phyloP scores from a whole-genome alignment of 306 rosid genomes.

The Neltuma alba region DNA sequence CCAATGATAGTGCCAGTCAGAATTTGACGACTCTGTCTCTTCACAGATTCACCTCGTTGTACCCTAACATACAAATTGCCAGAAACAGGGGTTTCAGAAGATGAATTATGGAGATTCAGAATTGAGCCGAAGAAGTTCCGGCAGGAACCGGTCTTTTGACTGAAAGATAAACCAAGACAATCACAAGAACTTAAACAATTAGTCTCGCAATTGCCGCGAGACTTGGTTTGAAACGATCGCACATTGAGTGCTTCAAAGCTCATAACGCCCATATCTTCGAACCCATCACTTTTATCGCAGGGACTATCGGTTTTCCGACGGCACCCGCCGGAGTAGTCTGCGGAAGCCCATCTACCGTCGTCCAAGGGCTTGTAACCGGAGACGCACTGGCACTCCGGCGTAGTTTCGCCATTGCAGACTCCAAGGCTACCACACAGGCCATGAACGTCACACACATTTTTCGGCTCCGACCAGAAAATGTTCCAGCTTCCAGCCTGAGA shows the following conservation, averaged over 20 bases:
- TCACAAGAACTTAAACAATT: slow-evolving; percentile 52
- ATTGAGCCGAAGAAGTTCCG: slow-evolving; percentile 49
- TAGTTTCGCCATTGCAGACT: slow-evolving; percentile 37
- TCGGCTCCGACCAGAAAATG: slow-evolving; percentile 71
- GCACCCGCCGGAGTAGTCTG: slow-evolving; percentile 65
- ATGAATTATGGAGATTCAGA: slow-evolving; percentile 56
- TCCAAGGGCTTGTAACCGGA: slow-evolving; percentile 56
- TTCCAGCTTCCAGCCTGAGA: slow-evolving; percentile 54
- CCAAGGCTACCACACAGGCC: slow-evolving; percentile 71
- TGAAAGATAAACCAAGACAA: slow-evolving; percentile 57
- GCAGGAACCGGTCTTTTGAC: slow-evolving; percentile 44
- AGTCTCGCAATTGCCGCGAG: slow-evolving; percentile 45
- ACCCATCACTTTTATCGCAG: slow-evolving; percentile 45
- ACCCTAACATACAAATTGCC: slow-evolving; percentile 53
- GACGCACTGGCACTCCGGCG: slow-evolving; percentile 48
- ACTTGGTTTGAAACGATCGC: neutral
- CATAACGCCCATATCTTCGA: slow-evolving; percentile 47
- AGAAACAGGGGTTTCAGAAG: slow-evolving; percentile 6
- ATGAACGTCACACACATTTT: slow-evolving; percentile 41
- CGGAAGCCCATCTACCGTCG: slow-evolving; percentile 46
- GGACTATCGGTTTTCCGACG: neutral
- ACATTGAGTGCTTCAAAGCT: slow-evolving; percentile 36
- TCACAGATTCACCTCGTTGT: slow-evolving; percentile 6
- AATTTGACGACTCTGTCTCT: slow-evolving; percentile 35
- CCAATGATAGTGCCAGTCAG: slow-evolving; percentile 53